A percentile compares a stretch with the other conserved stretches of the same genome.
These are phyloP conservation scores for Hypsizygus marmoreus DNA, from an alignment of 768 basidiomycete genomes.

Conservation along the genomic window DNA sequence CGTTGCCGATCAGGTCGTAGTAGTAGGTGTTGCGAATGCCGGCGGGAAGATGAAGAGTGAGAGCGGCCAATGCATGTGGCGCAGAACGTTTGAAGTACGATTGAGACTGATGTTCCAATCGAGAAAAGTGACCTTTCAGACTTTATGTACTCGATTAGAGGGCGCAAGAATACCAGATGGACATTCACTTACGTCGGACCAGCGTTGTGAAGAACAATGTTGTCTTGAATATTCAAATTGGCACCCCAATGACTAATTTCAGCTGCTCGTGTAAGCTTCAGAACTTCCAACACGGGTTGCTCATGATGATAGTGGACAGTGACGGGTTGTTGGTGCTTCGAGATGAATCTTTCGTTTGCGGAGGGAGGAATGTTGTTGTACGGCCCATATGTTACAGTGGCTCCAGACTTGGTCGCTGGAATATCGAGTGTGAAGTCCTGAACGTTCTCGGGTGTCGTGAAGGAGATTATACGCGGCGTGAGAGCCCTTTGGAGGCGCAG, in stretches of 20 bases:
- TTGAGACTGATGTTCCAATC: constrained; percentile 83
- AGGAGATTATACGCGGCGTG: constrained; percentile 68
- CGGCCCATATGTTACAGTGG: constrained; percentile 87
- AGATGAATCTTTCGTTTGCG: constrained; percentile 53
- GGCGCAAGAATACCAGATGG: neutral
- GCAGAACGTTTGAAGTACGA: constrained; percentile 65
- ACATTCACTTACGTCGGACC: constrained; percentile 75
- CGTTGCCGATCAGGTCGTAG: constrained; percentile 93
- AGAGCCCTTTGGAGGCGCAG: constrained; percentile 64
- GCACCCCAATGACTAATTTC: constrained; percentile 98
- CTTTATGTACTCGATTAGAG: constrained; percentile 41
- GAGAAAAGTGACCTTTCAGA: constrained; percentile 94
- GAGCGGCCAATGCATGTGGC: constrained; percentile 68
- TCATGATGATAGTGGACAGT: constrained; percentile 81
- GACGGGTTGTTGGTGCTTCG: constrained; percentile 63
- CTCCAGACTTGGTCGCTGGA: constrained; percentile 70
- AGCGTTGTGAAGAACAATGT: constrained; percentile 82
- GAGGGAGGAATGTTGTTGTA: constrained; percentile 76
- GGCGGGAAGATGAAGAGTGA: constrained; percentile 82
- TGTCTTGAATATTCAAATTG: constrained; percentile 92
- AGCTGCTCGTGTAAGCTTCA: constrained; percentile 68
- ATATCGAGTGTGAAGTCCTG: constrained; percentile 62
- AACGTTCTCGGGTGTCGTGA: constrained; percentile 65
- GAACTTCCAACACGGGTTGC: constrained; percentile 79
- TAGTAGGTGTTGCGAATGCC: constrained; percentile 84